A percentile compares a stretch with the other conserved stretches of the same genome.
Conservation (phyloP, 1,139 yeast genomes). For the Kluyveromyces sp. region DNA sequence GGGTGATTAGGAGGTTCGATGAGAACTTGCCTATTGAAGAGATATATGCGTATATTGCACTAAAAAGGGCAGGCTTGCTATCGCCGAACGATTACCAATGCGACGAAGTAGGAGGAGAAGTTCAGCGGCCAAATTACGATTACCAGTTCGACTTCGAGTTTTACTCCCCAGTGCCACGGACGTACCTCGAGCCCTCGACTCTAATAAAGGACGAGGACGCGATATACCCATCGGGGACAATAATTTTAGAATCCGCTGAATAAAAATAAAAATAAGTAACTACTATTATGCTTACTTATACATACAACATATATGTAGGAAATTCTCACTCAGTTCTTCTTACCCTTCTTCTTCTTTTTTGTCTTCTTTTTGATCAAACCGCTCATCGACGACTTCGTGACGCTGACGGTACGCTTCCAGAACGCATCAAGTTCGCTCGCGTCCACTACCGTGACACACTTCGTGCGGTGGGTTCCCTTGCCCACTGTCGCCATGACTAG, state of each 20-base stretch:
- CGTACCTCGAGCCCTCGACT: conserved; percentile 32
- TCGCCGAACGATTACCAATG: conserved; percentile 10
- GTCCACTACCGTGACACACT: conserved; percentile 46
- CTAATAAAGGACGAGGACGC: conserved; percentile 37
- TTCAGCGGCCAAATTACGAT: conserved; percentile 28
- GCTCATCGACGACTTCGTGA: conserved; percentile 51
- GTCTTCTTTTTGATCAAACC: conserved; percentile 57
- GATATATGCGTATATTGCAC: conserved; percentile 53
- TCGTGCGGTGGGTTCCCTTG: background rate
- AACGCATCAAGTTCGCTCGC: conserved; percentile 50
- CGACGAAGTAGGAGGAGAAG: conserved; percentile 14
- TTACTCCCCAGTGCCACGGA: conserved; percentile 52
- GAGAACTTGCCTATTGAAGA: conserved; percentile 44
- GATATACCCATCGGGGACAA: conserved; percentile 55
- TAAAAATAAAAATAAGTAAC: background rate
- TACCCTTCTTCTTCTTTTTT: conserved; percentile 40
- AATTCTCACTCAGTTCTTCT: conserved; percentile 2
- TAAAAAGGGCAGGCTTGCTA: conserved; percentile 30
- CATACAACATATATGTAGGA: background rate
- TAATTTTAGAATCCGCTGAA: conserved; percentile 39
- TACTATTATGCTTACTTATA: too few species aligned
- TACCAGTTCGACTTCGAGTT: conserved; percentile 42
- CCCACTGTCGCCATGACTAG: background rate
- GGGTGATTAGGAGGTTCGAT: conserved; percentile 44
- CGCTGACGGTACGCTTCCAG: conserved; percentile 62